Conservation (phyloP, 2,329 filamentous ascomycete species). For the Diplodia intermedia region DNA sequence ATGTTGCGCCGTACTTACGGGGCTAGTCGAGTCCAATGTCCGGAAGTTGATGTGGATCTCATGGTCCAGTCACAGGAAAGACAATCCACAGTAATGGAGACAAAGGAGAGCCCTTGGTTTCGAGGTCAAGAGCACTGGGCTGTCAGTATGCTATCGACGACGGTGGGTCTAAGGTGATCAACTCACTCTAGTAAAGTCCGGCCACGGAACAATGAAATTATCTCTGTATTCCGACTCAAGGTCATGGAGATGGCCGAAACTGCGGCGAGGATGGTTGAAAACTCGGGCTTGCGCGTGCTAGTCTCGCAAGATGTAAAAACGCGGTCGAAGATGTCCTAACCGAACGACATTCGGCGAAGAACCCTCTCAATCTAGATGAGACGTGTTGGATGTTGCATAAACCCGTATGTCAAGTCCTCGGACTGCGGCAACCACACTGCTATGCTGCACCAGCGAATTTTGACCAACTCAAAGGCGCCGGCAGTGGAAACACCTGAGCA, state of each 20-base stretch:
- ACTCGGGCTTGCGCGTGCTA: constrained; percentile 48
- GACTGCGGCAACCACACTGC: constrained; percentile 38
- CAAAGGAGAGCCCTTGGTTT: too few species aligned
- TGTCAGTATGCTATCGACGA: too few species aligned
- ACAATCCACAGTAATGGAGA: too few species aligned
- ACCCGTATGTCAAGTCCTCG: constrained; percentile 37
- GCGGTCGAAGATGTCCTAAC: constrained; percentile 46
- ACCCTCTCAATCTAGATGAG: constrained; percentile 40
- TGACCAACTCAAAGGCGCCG: constrained; percentile 42
- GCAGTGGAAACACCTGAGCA: constrained; percentile 37
- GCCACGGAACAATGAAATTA: too few species aligned
- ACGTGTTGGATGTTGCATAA: constrained; percentile 47
- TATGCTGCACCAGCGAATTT: constrained; percentile 39
- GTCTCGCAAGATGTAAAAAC: constrained; percentile 46
- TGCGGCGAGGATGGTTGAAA: background rate
- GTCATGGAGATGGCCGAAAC: too few species aligned
- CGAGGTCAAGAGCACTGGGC: too few species aligned
- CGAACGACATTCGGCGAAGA: constrained; percentile 38
- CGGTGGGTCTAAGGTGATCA: too few species aligned
- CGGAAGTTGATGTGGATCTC: background rate
- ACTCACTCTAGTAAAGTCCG: too few species aligned
- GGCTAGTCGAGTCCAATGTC: too few species aligned
- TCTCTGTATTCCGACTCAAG: too few species aligned
- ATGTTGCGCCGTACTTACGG: too few species aligned
- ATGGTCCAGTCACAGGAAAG: too few species aligned